A percentile compares a stretch with the other conserved stretches of the same genome.
Evolutionary conservation across 106 monocot species (phyloP).

Genomic region (Dendrobium officinale): DNA sequence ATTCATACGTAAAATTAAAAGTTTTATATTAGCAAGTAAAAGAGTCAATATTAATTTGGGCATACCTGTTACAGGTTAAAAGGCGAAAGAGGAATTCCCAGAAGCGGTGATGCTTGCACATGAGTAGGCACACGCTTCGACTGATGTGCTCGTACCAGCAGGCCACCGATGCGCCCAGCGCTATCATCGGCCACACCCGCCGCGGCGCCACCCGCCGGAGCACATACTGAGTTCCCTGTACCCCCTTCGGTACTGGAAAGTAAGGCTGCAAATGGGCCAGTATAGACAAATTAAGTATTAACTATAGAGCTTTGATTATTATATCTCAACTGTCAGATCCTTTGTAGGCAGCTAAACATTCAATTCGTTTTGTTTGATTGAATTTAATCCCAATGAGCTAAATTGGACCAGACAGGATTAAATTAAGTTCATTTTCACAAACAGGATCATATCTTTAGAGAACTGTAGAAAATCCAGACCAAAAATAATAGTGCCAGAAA

Average conservation of each 20-base stretch:
- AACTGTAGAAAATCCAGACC: too few relatives aligned
- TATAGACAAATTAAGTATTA: not conserved
- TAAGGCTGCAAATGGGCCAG: conserved; percentile 10
- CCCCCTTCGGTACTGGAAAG: conserved; percentile 17
- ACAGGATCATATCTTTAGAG: too few relatives aligned
- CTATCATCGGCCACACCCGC: conserved; percentile 21
- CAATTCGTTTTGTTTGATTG: too few relatives aligned
- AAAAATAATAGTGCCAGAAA: too few relatives aligned
- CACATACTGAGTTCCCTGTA: conserved; percentile 20
- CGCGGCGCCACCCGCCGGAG: conserved; percentile 17
- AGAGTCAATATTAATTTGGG: not conserved
- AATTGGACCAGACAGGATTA: too few relatives aligned
- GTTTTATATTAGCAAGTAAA: too few relatives aligned
- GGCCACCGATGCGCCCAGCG: conserved; percentile 16
- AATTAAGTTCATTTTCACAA: too few relatives aligned
- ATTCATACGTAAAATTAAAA: too few relatives aligned
- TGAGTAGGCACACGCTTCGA: conserved; percentile 12
- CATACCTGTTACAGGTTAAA: conserved; percentile 17
- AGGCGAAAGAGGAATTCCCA: conserved; percentile 23
- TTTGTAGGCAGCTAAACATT: too few relatives aligned
- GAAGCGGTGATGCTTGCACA: conserved; percentile 19
- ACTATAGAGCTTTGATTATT: too few relatives aligned
- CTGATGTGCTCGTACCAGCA: conserved; percentile 29
- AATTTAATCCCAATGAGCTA: too few relatives aligned
- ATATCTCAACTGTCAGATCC: too few relatives aligned